Evolutionary conservation across 148 eudicot species (phyloP), one percentile per base, ranked within the genome.

Genomic region (Nyssa sinensis): DNA sequence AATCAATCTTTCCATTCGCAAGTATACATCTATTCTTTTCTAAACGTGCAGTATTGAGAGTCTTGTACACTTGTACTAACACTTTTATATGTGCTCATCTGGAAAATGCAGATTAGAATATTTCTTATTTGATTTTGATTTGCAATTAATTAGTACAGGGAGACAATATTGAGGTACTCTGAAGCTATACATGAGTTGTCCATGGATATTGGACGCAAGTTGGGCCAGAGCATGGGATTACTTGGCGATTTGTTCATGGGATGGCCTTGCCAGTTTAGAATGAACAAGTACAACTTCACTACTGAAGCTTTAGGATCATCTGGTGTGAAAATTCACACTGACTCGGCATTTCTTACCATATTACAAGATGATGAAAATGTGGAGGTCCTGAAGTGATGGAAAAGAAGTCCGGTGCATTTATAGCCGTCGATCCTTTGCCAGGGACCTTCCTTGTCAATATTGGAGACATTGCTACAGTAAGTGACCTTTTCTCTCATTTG

Each of bases 361-460:
- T 62, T 62, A 21, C 66, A 62, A 14, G 66, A 62, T 12, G 66
- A 62, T 23, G 66, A 62, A 8, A 3, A 0, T 3, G 16, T 62
- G 4, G 33, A 31, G 66, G 66, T 31, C 66, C 30, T 0, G 66
- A 62, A 31, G n/a, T 31, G 3, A 19, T 62, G n/a, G 21, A 62
- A 34, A 62, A 62, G 33, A 31, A 62, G 21, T 27, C 66, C 16
- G 66, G 66, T 31, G n/a, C 13, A 62, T 29, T 62, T 17, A 19
- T 62, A 2, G 35, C 66, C 16, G n/a, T 62, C 14, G 66, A 62
- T 62, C 66, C 66, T 2, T 3, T 62, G 14, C n/a, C 66, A 5
- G 66, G 66, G 5, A 27, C 66, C 34, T 6, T 62, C 16, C n/a
- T 62, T 62, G 66, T 62, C 66, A 62, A 62, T 23, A 21, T 62